Base-by-base conservation (phyloP, 1,139 yeast species). In the Taphrina sp. region DNA sequence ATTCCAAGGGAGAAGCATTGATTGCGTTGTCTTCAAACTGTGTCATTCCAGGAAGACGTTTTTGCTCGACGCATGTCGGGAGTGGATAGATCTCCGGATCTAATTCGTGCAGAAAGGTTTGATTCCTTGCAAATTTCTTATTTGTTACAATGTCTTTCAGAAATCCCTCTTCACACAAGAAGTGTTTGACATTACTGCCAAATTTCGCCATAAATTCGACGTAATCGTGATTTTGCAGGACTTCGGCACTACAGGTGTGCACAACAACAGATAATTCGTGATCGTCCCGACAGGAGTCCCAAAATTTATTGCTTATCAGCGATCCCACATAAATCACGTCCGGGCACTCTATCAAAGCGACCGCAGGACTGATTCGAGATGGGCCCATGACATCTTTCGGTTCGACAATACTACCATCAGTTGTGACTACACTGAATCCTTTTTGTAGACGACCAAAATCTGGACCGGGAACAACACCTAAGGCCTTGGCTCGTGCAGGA, bases 341-440 rank as follows among this genome's bases (percentile, higher is more conserved):
- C 0, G 97, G 96, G 29, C 90, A 78, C 66, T 92, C 96, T 10
- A 92, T 65, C 2, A 92, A 74, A 43, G 89, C 68, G 14, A 85
- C 72, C 37, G 83, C 79, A 1, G 80, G 76, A 58, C 84, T 85
- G 0, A 68, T 62, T 56, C 82, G 77, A 3, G 81, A 72, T 2
- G 80, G 79, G 1, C 79, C 90, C 59, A 90, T 64, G 0, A 92
- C 96, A 65, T 88, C 85, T 0, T 79, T 78, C 0, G 97, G 87
- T 1, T 69, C 65, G 0, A 92, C 74, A 0, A 74, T 65, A 0
- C 74, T 75, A 0, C 95, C 95, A 54, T 79, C 72, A 0, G 75
- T 80, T 43, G 84, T 73, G 0, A 75, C 69, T 0, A 92, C 81
- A 0, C 80, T 59, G 31, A 76, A 66, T 4, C 60, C 60, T 29